Evolutionary conservation across 2,329 filamentous ascomycete species (phyloP), one percentile per base, ranked within the genome.

Genomic region (Diaporthe vexans): DNA sequence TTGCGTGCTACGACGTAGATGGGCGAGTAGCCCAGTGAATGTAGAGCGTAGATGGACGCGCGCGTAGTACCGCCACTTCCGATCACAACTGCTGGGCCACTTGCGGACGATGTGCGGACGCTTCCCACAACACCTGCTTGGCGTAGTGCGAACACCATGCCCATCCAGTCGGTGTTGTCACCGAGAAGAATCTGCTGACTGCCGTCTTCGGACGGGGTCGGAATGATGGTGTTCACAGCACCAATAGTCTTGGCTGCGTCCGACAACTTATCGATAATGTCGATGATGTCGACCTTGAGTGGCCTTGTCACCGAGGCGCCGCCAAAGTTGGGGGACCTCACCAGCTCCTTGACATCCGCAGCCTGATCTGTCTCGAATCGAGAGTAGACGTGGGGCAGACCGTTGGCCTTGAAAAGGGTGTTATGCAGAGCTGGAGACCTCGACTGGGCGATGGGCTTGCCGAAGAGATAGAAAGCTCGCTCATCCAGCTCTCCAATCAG

Each of bases 291-390:
- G 40, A 97, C 87, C 85, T 99, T 99, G 72, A 99, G 87, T 0
- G 97, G 97, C 68, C 99, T 98, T 0, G 97, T 99, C 59, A 99
- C 95, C 4, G 95, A 98, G 4, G 94, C 96, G 74, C 97, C 97
- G 10, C 97, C 97, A 81, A 99, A 99, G 77, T 93, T 88, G 1
- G 92, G 86, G 1, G 91, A 85, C 10, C 89, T 90, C 74, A 99
- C 92, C 67, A 94, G 84, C 3, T 90, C 85, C 77, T 87, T 85
- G 4, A 97, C 86, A 48, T 93, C 88, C 9, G 85, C 83, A 13
- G 87, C 90, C 40, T 88, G 84, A 76, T 92, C 90, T 0, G 95
- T 97, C 85, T 98, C 97, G 48, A 93, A 86, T 10, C 91, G 86
- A 10, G 86, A 86, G 83, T 99, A 99, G n/a, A 88, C 80, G 80